Evolutionary conservation across 2,329 filamentous ascomycete species (phyloP).

Genomic region (Scedosporium aurantiacum): DNA sequence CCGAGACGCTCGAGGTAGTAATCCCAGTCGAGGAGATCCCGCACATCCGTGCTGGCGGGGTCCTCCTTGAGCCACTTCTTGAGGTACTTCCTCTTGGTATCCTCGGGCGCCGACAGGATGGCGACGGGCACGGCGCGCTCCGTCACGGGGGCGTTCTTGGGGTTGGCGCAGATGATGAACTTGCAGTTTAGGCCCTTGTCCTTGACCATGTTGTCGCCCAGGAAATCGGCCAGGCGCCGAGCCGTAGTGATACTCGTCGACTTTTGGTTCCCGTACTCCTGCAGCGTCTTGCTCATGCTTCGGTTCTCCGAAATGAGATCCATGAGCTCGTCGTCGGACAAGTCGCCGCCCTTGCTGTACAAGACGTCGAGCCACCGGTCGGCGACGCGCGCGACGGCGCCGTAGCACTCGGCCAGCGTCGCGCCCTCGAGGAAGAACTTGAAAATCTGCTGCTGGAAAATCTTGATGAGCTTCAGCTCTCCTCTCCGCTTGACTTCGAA

Average conservation of each 20-base stretch:
- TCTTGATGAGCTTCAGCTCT: constrained; percentile 98
- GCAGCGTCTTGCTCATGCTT: constrained; percentile 92
- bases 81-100: constrained; percentile 78
- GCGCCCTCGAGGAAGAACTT: constrained; percentile 94
- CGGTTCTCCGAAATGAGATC: constrained; percentile 99
- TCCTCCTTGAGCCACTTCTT: constrained; percentile 95
- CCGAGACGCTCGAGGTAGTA: constrained; percentile 95
- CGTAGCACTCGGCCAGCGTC: constrained; percentile 81
- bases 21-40: constrained; percentile 86
- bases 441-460: constrained; percentile 98
- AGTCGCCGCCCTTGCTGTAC: constrained; percentile 72
- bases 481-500: constrained; percentile 97
- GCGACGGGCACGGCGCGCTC: constrained; percentile 90
- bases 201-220: constrained; percentile 98
- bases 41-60: constrained; percentile 78
- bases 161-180: constrained; percentile 89
- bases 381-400: constrained; percentile 82
- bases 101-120: constrained; percentile 89
- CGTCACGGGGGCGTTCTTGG: constrained; percentile 82
- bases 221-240: constrained; percentile 84
- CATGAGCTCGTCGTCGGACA: constrained; percentile 94
- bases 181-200: constrained; percentile 99
- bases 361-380: constrained; percentile 96
- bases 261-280: constrained; percentile 92
- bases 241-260: constrained; percentile 99